Base-by-base conservation (phyloP, 768 basidiomycete species). In the Leccinum disarticulatum region DNA sequence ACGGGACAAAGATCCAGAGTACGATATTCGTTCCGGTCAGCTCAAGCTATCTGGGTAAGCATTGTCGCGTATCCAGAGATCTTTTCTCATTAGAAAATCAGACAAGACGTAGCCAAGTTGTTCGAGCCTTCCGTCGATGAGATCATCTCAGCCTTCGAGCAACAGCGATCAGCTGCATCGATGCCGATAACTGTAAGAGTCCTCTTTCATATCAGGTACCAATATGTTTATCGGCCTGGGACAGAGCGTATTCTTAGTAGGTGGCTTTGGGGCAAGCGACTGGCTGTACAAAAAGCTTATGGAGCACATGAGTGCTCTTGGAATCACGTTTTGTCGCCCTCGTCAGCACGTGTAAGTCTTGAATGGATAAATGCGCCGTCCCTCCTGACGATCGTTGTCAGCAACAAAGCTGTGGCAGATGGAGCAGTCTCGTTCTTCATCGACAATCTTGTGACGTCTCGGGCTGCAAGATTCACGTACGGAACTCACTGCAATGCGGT, bases 11-110 rank as follows among this genome's bases (percentile, higher is more conserved):
- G 78, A 80, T 52, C 67, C 66, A 0, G 61, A 69, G 43, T 68
- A 70, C 49, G 73, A 73, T 9, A 76, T 79, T 28, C 66, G 69
- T 15, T 68, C 68, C 15, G 78, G 78, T 1, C 73, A 75, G 52
- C 64, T 79, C n/a, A 72, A 68, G 36, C 50, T 79, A 6, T 54
- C 70, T 9, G 76, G 76, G 76, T 76, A 36, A 13, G 74, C 19
- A 48, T 36, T 4, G 60, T 80, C 10, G 69, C 70, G 41, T 22
- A 66, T 41, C 7, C 7, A 2, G 35, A 41, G 28, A 77, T 60
- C 74, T 76, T n/a, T 77, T 83, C 27, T 73, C 73, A 63, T 70
- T 25, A 66, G 59, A 22, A 38, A 33, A 22, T 27, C 30, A 63
- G 62, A 6, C 27, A 52, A 19, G 62, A 63, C 17, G 62, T 63